Conservation (phyloP, 805 yeast genomes). For the Pichia sporocuriosa region DNA sequence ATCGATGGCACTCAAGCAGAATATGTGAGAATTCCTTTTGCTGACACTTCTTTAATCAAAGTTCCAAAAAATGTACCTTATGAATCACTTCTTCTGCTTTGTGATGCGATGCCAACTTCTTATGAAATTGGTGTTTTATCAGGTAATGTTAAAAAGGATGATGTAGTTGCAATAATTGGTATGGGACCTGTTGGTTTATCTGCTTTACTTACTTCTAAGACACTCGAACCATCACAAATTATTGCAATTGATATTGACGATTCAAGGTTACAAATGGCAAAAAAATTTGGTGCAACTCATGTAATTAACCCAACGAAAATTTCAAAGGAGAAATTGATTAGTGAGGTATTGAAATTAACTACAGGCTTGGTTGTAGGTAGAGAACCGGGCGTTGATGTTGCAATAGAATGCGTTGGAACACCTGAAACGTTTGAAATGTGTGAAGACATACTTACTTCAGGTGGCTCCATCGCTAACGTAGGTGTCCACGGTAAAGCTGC, state of each 20-base stretch:
- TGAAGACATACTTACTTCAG: slow-evolving; percentile 46
- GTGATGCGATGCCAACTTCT: slow-evolving; percentile 63
- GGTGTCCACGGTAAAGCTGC: slow-evolving; percentile 46
- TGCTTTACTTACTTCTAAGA: slow-evolving; percentile 49
- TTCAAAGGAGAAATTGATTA: slow-evolving; percentile 32
- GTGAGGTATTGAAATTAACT: slow-evolving; percentile 25
- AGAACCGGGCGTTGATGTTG: slow-evolving; percentile 54
- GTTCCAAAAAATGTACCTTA: slow-evolving; percentile 28
- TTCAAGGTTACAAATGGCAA: slow-evolving; percentile 50
- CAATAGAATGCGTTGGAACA: slow-evolving; percentile 59
- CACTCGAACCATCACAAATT: slow-evolving; percentile 48
- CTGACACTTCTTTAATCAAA: slow-evolving; percentile 33
- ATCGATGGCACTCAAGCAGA: slow-evolving; percentile 69
- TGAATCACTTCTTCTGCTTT: slow-evolving; percentile 52
- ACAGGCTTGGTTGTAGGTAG: slow-evolving; percentile 18
- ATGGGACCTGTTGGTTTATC: slow-evolving; percentile 64
- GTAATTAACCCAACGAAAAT: slow-evolving; percentile 45
- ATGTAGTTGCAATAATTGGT: slow-evolving; percentile 57
- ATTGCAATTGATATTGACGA: slow-evolving; percentile 57
- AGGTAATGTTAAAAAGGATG: slow-evolving; percentile 47
- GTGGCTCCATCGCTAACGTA: slow-evolving; percentile 61
- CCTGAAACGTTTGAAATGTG: slow-evolving; percentile 55
- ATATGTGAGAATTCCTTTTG: slow-evolving; percentile 48
- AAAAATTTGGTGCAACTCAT: slow-evolving; percentile 54
- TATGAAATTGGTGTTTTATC: slow-evolving; percentile 58